These are phyloP conservation scores for Penicillium soppii DNA, from an alignment of 495 filamentous ascomycete genomes.

Conservation along the genomic window DNA sequence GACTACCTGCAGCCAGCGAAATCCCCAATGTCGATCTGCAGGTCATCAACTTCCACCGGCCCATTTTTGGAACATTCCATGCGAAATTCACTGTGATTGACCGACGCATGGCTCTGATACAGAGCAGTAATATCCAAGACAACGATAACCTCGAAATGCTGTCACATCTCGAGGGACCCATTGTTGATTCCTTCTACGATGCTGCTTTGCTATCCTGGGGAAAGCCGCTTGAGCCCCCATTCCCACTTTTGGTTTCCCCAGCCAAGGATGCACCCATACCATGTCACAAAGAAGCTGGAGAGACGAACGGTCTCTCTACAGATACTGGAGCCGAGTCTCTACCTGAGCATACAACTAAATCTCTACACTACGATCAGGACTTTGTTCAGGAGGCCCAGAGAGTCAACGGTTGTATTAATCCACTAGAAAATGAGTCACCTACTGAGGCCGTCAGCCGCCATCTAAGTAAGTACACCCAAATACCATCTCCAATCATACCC, in stretches of 20 bases:
- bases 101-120: slow-evolving; percentile 61
- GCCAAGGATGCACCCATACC: slow-evolving; percentile 39
- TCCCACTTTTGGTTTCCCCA: slow-evolving; percentile 55
- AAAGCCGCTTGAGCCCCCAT: slow-evolving; percentile 58
- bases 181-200: slow-evolving; percentile 75
- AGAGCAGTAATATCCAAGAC: slow-evolving; percentile 78
- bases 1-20: slow-evolving; percentile 58
- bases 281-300: slow-evolving; percentile 8
- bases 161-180: slow-evolving; percentile 71
- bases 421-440: slow-evolving; percentile 47
- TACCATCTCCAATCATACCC: neutral
- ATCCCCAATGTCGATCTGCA: slow-evolving; percentile 71
- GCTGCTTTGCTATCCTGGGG: slow-evolving; percentile 70
- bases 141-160: slow-evolving; percentile 82
- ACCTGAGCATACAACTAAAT: slow-evolving; percentile 54
- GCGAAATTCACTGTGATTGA: slow-evolving; percentile 77
- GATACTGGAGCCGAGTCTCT: slow-evolving; percentile 34
- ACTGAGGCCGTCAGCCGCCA: slow-evolving; percentile 59
- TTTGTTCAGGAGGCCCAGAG: slow-evolving; percentile 59
- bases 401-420: slow-evolving; percentile 52
- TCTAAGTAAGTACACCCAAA: slow-evolving; percentile 45
- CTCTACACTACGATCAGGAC: slow-evolving; percentile 62
- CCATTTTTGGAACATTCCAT: slow-evolving; percentile 73
- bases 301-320: neutral
- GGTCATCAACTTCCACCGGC: slow-evolving; percentile 73